Base-by-base conservation (phyloP, 352 stramenopile species). In the Phytophthora multivora region DNA sequence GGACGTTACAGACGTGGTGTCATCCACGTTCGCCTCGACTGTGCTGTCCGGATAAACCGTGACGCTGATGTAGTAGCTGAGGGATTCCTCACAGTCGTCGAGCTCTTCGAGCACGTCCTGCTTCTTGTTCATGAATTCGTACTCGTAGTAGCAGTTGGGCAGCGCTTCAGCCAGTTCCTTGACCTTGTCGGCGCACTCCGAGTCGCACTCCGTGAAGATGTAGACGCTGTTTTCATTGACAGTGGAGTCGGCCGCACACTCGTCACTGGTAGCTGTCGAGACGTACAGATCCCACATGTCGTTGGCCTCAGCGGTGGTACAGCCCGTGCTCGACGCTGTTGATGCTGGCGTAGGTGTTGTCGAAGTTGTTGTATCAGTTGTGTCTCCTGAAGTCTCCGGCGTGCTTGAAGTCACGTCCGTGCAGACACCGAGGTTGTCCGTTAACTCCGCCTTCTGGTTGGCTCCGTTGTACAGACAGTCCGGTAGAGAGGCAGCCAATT, bases 71-170 rank as follows among this genome's bases (percentile, higher is more conserved):
- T 57, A 53, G 16, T 57, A 59, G 19, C 5, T 59, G 15, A 13
- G 39, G 7, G 31, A 54, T 8, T 36, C 21, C 0, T 42, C 36
- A 25, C 62, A 70, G 10, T 30, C n/a, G 11, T 64, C 54, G 25
- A 70, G 40, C 13, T 64, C 54, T 9, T 60, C 41, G 16, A 65
- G 54, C 4, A 61, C 48, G 8, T 70, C 55, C 11, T 66, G 18
- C 60, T 80, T 76, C 41, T 80, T 80, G 59, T 77, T 77, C 16
- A 43, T 55, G 25, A 21, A 36, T 16, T 76, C 66, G 28, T 75
- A 77, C 18, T 63, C 43, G 40, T 80, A 80, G 46, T 68, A 74
- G 56, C 67, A 80, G 33, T 80, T 62, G 3, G 66, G 66, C 12
- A 80, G 47, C 0, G 41, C 41, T 3, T 58, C 36, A 3, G 41